These are phyloP conservation scores for Paraurostyla sp. DNA, from an alignment of 73 alveolate genomes.

Conservation along the genomic window DNA sequence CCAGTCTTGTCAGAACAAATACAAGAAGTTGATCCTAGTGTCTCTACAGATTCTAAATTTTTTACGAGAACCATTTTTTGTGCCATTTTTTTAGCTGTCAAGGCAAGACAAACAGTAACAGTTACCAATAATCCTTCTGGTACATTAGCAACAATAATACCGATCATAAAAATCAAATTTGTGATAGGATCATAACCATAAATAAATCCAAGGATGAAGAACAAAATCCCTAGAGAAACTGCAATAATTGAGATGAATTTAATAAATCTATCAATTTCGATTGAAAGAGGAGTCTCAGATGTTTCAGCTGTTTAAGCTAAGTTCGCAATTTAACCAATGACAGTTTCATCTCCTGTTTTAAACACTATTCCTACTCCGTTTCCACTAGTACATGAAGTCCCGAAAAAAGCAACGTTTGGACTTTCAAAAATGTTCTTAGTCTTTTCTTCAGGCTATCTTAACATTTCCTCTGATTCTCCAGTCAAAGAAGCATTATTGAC, in stretches of 20 bases:
- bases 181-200: slow-evolving; percentile 88
- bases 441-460: slow-evolving; percentile 88
- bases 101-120: slow-evolving; percentile 94
- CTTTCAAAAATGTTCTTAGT: slow-evolving; percentile 96
- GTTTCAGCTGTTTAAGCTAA: slow-evolving; percentile 91
- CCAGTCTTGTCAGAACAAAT: slow-evolving; percentile 99
- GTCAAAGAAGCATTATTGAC: slow-evolving; percentile 97
- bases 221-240: slow-evolving; percentile 87
- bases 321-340: slow-evolving; percentile 97
- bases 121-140: slow-evolving; percentile 97
- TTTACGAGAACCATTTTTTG: slow-evolving; percentile 91
- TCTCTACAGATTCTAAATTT: slow-evolving; percentile 96
- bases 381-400: slow-evolving; percentile 96
- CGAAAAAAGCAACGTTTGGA: slow-evolving; percentile 94
- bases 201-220: slow-evolving; percentile 89
- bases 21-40: slow-evolving; percentile 98
- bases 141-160: slow-evolving; percentile 97
- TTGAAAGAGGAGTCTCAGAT: slow-evolving; percentile 91
- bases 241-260: slow-evolving; percentile 94
- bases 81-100: slow-evolving; percentile 97
- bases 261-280: slow-evolving; percentile 93
- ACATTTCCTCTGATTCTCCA: slow-evolving; percentile 95
- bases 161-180: slow-evolving; percentile 92
- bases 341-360: slow-evolving; percentile 96
- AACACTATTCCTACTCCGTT: slow-evolving; percentile 95